Base-by-base conservation (phyloP, 2,329 filamentous ascomycete species). In the Metarhizium album region DNA sequence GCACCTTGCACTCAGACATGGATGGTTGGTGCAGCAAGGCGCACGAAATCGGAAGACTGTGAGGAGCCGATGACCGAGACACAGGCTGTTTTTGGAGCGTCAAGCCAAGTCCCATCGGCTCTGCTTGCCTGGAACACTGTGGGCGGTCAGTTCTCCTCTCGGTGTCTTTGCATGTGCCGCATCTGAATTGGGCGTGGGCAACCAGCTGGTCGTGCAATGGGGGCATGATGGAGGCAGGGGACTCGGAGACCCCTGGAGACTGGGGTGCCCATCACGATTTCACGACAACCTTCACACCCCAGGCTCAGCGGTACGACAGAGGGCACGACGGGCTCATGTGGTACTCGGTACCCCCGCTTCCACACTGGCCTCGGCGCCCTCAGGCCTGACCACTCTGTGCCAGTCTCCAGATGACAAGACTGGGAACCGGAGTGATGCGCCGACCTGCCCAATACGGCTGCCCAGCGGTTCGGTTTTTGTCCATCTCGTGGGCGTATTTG, bases 301-400 rank as follows among this genome's bases (percentile, higher is more conserved):
- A 20, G 5, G 9, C 18, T n/a, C 37, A 38, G 9, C 16, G 20
- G 16, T 11, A 20, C 18, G 18, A 40, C 6, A 22, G n/a, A 22
- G 16, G 2, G 37, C 37, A n/a, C n/a, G 37, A 40, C 16, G 37
- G 20, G 37, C 37, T n/a, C 37, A 40, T 40, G 37, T 40, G 37
- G 37, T n/a, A 40, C 37, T n/a, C n/a, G n/a, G n/a, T n/a, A n/a
- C n/a, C n/a, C 37, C 37, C 18, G n/a, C 37, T 40, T 62, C 42
- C 62, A 62, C 42, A 60, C 60, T 13, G 60, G 60, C 5, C 60
- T 60, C 18, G 60, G 60, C 20, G 62, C 60, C 11, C 62, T 59
- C 14, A 62, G 62, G 58, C 46, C 61, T 50, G 60, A 60, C 11
- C 58, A 2, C 37, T 18, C 18, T 22, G 7, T 40, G 4, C 8